Percentiles rank a stretch among this genome's conserved stretches.
Evolutionary conservation across 1,284 basidiomycete genomes (phyloP).

Genomic region (Vanrija pseudolonga): DNA sequence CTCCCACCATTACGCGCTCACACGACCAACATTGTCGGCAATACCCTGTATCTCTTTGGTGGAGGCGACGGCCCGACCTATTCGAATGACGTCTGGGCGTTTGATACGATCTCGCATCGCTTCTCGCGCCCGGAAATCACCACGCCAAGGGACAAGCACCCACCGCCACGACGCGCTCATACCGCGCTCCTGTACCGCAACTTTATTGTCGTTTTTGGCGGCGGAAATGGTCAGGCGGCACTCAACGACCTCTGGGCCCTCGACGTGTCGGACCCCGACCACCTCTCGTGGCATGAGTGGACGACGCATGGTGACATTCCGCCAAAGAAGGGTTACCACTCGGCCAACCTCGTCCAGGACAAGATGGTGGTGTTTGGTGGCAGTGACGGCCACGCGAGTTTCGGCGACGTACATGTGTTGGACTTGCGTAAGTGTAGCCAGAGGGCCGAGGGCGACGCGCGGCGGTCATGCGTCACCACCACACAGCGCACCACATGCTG

Average conservation of each 20-base stretch:
- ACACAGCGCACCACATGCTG: neutral
- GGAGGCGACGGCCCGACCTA: constrained; percentile 71
- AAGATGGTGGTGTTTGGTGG: constrained; percentile 54
- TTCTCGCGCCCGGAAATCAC: constrained; percentile 56
- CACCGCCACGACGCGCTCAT: constrained; percentile 73
- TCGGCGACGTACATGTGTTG: constrained; percentile 81
- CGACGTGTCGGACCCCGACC: constrained; percentile 53
- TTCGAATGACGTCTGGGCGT: constrained; percentile 64
- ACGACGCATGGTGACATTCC: constrained; percentile 44
- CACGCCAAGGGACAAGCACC: constrained; percentile 50
- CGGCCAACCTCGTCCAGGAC: constrained; percentile 77
- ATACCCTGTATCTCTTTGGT: constrained; percentile 73
- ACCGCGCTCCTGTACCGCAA: constrained; percentile 71
- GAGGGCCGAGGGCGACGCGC: neutral
- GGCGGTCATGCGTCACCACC: neutral
- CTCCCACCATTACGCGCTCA: constrained; percentile 83
- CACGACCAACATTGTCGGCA: constrained; percentile 77
- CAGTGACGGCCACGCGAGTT: constrained; percentile 58
- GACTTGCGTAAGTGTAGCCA: constrained; percentile 63
- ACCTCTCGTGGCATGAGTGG: constrained; percentile 55
- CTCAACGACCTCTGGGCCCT: constrained; percentile 87
- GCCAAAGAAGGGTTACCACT: constrained; percentile 79
- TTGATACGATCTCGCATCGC: constrained; percentile 69
- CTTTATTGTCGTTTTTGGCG: constrained; percentile 82
- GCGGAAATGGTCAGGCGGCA: constrained; percentile 82